These are phyloP conservation scores for Rostrohypoxylon terebratum DNA, from an alignment of 495 filamentous ascomycete species.

Conservation along the genomic window DNA sequence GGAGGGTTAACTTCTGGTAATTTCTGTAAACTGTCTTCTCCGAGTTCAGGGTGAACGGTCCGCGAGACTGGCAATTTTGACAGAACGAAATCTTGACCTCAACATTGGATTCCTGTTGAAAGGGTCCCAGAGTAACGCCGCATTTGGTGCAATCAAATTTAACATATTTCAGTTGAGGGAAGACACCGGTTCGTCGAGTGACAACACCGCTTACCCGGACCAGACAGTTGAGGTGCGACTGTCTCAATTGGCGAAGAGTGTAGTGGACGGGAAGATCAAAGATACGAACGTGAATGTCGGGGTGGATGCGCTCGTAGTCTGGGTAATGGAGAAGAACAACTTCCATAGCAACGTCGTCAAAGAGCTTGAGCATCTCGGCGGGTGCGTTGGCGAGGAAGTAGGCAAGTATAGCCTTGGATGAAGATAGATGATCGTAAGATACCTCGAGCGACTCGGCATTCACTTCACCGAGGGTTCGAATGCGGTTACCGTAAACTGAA, in stretches of 20 bases:
- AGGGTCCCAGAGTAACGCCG: conserved; percentile 89
- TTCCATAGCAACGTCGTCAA: conserved; percentile 97
- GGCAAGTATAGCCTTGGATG: conserved; percentile 93
- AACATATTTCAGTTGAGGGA: conserved; percentile 97
- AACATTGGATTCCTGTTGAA: conserved; percentile 94
- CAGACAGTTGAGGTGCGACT: conserved; percentile 96
- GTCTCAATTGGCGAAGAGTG: conserved; percentile 95
- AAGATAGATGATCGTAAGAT: conserved; percentile 90
- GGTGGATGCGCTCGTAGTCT: conserved; percentile 96
- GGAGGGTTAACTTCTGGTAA: conserved; percentile 97
- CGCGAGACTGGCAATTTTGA: conserved; percentile 95
- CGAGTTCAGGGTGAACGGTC: conserved; percentile 94
- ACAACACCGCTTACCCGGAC: conserved; percentile 96
- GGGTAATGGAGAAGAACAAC: conserved; percentile 95
- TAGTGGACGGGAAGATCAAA: conserved; percentile 93
- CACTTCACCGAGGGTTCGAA: conserved; percentile 92
- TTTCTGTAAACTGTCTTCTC: conserved; percentile 99
- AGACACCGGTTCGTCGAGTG: conserved; percentile 95
- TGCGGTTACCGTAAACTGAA: conserved; percentile 94
- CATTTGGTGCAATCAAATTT: conserved; percentile 98
- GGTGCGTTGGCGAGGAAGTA: conserved; percentile 98
- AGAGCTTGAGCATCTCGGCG: conserved; percentile 91
- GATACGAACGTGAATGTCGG: conserved; percentile 97
- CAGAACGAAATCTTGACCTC: conserved; percentile 98
- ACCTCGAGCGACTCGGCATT: conserved; percentile 97